These are phyloP conservation scores for Lithospermum erythrorhizon DNA, from an alignment of 257 asterid genomes.

Conservation along the genomic window DNA sequence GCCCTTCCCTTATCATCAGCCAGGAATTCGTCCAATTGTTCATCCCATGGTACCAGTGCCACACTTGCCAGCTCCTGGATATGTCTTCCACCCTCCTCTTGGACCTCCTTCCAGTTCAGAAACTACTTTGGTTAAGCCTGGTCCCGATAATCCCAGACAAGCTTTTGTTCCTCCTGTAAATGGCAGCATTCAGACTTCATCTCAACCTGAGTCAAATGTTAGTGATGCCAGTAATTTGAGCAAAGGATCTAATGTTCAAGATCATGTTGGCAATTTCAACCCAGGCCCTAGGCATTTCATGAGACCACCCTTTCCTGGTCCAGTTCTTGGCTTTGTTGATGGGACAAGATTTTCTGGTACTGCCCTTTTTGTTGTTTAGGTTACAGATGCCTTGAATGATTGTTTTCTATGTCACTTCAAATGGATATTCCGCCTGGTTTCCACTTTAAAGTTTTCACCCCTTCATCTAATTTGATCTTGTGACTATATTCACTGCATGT, in stretches of 20 bases:
- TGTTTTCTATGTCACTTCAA: background rate
- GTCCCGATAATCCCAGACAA: constrained; percentile 36
- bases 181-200: constrained; percentile 42
- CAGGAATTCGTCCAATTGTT: constrained; percentile 33
- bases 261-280: constrained; percentile 29
- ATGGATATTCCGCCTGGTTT: background rate
- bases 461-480: background rate
- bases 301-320: constrained; percentile 44
- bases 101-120: constrained; percentile 38
- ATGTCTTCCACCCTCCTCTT: constrained; percentile 38
- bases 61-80: constrained; percentile 44
- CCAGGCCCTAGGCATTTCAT: constrained; percentile 53
- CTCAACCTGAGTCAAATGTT: constrained; percentile 27
- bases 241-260: constrained; percentile 35
- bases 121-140: constrained; percentile 31
- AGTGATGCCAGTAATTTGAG: constrained; percentile 37
- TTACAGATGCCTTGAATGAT: background rate
- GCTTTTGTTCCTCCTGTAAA: constrained; percentile 36
- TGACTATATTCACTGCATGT: constrained; percentile 1
- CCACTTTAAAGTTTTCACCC: background rate
- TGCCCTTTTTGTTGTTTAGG: constrained; percentile 2
- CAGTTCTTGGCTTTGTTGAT: constrained; percentile 41
- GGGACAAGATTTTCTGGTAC: constrained; percentile 55
- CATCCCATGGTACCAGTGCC: constrained; percentile 48
- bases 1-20: constrained; percentile 38